Evolutionary conservation across 176 grass and related monocot genomes (phyloP).

Genomic region (Melocanna baccifera): DNA sequence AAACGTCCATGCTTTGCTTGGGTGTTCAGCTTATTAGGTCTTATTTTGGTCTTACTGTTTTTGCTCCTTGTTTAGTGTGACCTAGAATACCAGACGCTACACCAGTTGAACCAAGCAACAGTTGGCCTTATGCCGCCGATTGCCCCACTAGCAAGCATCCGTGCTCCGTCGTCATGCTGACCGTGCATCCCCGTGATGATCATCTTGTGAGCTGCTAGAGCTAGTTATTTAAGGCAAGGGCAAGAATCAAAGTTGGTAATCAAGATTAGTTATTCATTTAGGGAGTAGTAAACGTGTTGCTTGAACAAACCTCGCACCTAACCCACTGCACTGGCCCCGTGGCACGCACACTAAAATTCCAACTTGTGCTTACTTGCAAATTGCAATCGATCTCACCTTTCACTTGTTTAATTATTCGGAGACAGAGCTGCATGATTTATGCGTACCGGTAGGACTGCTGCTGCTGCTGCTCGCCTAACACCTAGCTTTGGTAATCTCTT

Average conservation of each 20-base stretch:
- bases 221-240: neutral
- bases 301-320: slow-evolving; percentile 10
- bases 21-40: neutral
- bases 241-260: slow-evolving; percentile 20
- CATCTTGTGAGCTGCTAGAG: neutral
- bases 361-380: neutral
- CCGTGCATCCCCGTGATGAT: neutral
- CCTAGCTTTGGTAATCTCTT: neutral
- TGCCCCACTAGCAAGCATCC: neutral
- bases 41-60: neutral
- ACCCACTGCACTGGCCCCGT: neutral
- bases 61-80: neutral
- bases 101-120: neutral
- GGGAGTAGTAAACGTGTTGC: neutral
- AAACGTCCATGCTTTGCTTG: neutral
- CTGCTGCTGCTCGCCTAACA: slow-evolving; percentile 22
- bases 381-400: too few relatives aligned
- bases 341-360: neutral
- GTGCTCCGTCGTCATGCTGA: neutral
- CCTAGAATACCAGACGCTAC: neutral
- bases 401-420: neutral
- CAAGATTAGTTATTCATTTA: neutral
- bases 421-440: slow-evolving; percentile 22
- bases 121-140: neutral
- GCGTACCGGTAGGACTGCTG: neutral